A percentile compares a stretch with the other conserved stretches of the same genome.
Conservation (phyloP, 345 rosid species). For the Bruguiera gymnorhiza region DNA sequence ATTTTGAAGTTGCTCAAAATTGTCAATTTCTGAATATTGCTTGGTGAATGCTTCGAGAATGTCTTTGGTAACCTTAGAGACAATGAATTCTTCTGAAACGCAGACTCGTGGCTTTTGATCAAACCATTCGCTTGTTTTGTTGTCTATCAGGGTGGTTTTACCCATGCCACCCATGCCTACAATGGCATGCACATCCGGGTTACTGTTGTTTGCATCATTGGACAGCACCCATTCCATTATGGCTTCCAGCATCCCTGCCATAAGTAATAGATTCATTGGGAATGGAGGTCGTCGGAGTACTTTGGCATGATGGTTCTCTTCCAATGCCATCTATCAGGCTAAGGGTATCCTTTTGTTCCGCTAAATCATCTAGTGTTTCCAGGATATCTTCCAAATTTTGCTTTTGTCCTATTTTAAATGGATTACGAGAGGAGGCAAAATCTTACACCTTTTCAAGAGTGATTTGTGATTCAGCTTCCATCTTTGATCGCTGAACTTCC, state of each 20-base stretch:
- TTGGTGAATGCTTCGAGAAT: background rate
- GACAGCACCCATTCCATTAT: background rate
- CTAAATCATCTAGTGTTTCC: too few relatives aligned
- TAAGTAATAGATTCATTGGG: background rate
- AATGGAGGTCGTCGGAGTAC: too few relatives aligned
- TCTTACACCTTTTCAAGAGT: too few relatives aligned
- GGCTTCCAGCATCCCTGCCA: background rate
- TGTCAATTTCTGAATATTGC: background rate
- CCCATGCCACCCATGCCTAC: conserved; percentile 20
- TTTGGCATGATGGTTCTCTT: too few relatives aligned
- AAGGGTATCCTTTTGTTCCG: too few relatives aligned
- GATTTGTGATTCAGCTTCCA: too few relatives aligned
- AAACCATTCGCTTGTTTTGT: background rate
- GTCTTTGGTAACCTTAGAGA: conserved; percentile 2
- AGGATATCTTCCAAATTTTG: too few relatives aligned
- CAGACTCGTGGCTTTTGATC: conserved; percentile 6
- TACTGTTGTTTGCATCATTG: background rate
- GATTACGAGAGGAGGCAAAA: too few relatives aligned
- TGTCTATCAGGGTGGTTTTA: background rate
- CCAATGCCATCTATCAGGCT: background rate
- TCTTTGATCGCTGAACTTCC: too few relatives aligned
- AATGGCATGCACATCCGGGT: conserved; percentile 15
- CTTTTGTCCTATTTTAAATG: too few relatives aligned
- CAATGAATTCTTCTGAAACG: background rate
- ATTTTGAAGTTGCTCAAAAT: background rate